Evolutionary conservation across 179 eudicot genomes (phyloP), one percentile per base, ranked within the genome.

Genomic region (Nepenthes alata): DNA sequence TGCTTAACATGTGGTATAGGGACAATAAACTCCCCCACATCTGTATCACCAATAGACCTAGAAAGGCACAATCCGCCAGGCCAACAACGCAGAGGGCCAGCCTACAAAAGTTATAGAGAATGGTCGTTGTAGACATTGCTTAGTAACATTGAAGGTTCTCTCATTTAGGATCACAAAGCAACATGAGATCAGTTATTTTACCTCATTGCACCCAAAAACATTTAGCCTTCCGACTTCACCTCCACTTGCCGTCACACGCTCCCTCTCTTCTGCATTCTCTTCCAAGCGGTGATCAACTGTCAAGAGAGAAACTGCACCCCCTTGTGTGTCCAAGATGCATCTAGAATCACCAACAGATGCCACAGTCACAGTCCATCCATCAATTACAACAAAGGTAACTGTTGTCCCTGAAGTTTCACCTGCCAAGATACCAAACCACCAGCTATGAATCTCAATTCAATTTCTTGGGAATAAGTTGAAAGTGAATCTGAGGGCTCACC

Each of bases 331-430:
- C 78, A 87, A 62, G 58, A 87, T 84, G 77, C 95, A 87, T 64
- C 95, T 75, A 64, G 95, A 87, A 80, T 87, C 95, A 47, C 95
- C 95, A 62, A 87, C 95, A 60, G 90, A 87, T 61, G 95, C 95
- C 72, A 80, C 95, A 54, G 95, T 87, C 59, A 87, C 80, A 36
- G 87, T 84, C 84, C 87, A 87, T 11, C 88, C 95, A 67, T 87
- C 95, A 45, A 87, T 72, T 61, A 87, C 90, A n/a, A 87, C 95
- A 55, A 87, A 82, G 16, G 95, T 87, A 14, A 77, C 95, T 0
- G 95, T 87, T 14, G 95, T 87, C 63, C 95, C 95, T 11, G 95
- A 87, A 45, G 76, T 80, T 78, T 87, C 90, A 25, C 95, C 95
- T 87, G 74, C 63, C 41, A 60, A 55, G 2, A 64, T 55, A 44